Base-by-base conservation (phyloP, 2,329 filamentous ascomycete species). In the Ambrosiella xylebori region DNA sequence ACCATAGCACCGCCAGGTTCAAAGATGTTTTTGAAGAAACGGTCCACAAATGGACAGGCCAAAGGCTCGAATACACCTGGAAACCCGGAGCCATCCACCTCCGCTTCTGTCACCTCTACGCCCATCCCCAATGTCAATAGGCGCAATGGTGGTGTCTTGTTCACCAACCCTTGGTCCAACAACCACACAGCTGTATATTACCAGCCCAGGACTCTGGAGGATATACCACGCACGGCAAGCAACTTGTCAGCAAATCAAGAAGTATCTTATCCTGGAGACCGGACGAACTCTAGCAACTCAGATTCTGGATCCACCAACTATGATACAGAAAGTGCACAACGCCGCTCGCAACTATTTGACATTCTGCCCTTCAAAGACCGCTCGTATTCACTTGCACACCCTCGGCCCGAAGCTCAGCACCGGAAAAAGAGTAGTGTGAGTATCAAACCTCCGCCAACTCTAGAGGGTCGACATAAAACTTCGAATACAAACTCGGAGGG, bases 401-500 rank as follows among this genome's bases (percentile, higher is more conserved):
- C 51, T 19, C 37, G 35, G 13, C 51, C 51, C 7, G 35, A 53
- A 17, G 17, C 35, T 19, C 51, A 53, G 13, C 51, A 53, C 12
- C 51, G 51, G 35, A 53, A 53, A 36, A 53, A 36, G 9, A 53
- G 51, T 36, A 53, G 51, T 36, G 51, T 53, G 12, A 53, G 51
- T 53, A 53, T 53, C 35, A 36, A 36, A 17, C 37, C 27, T 35
- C 51, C 51, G 36, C 19, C n/a, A 15, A 13, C n/a, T 17, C 13
- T 13, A 17, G n/a, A 47, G 4, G 44, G n/a, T 5, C 13, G 13
- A 38, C 51, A 53, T 4, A 53, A 17, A 40, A 53, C 35, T 8
- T 15, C 11, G 15, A 53, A n/a, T 36, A 38, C 51, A 40, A 15
- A 37, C 11, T 15, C 51, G 44, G 44, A 49, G 44, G 27, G 27